Percentiles rank a stretch among this genome's conserved stretches.
These are phyloP conservation scores for Diversispora eburnea DNA, from an alignment of 192 early-diverging fungal genomes.

Conservation along the genomic window DNA sequence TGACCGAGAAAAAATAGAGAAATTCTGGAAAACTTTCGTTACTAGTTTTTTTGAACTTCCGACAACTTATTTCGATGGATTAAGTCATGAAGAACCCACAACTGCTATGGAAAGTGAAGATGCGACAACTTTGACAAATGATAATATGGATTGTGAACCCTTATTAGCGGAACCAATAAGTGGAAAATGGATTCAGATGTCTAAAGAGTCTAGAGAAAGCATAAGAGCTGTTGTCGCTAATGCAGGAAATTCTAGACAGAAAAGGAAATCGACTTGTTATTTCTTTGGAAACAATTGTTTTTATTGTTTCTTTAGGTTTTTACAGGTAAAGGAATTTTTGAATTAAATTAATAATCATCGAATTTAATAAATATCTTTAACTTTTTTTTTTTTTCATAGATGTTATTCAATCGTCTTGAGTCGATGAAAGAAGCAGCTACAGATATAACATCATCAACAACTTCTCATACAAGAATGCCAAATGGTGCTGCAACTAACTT, in stretches of 20 bases:
- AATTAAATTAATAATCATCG: neutral
- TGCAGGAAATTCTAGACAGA: conserved; percentile 39
- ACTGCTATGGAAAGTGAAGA: conserved; percentile 46
- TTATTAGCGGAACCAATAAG: conserved; percentile 28
- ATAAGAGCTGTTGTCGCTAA: conserved; percentile 33
- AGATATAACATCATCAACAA: conserved; percentile 1
- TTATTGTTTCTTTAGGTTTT: conserved; percentile 87
- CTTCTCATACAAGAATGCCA: neutral
- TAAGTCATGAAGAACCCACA: conserved; percentile 45
- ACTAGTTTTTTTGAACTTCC: conserved; percentile 58
- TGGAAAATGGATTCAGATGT: conserved; percentile 36
- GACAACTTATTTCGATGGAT: conserved; percentile 36
- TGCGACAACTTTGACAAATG: conserved; percentile 44
- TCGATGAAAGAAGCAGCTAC: conserved; percentile 71
- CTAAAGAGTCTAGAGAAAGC: conserved; percentile 32
- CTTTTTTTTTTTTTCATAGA: conserved; percentile 44
- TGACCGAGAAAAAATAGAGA: conserved; percentile 74
- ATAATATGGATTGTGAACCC: conserved; percentile 28
- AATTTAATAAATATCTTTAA: neutral
- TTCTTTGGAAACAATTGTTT: conserved; percentile 87
- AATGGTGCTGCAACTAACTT: conserved; percentile 41
- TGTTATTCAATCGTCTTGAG: conserved; percentile 79
- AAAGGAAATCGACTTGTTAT: conserved; percentile 45
- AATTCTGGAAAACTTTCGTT: conserved; percentile 73
- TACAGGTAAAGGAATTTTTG: conserved; percentile 53